Conservation (phyloP, 768 basidiomycete genomes). For the Suillus spraguei region DNA sequence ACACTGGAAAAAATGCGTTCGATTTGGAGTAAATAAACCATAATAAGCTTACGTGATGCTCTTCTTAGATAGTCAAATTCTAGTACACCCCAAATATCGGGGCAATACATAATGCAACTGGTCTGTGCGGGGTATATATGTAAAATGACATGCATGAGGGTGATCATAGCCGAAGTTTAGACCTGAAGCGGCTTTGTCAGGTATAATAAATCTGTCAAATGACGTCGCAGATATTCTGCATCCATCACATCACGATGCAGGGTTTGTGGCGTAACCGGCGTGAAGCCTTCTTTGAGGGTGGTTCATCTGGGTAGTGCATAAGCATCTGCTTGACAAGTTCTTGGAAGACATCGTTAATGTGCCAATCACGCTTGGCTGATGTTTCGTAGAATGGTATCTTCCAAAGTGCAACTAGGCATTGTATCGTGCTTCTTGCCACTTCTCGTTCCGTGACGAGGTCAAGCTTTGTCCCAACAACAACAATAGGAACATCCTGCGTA, state of each 20-base stretch:
- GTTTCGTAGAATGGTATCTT: conserved; percentile 82
- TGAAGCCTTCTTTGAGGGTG: conserved; percentile 33
- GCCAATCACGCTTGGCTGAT: conserved; percentile 85
- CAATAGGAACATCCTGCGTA: conserved; percentile 68
- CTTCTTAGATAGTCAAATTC: background rate
- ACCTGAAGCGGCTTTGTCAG: background rate
- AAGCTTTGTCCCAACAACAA: conserved; percentile 84
- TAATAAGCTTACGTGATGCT: conserved; percentile 4
- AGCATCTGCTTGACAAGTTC: conserved; percentile 79
- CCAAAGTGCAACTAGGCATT: conserved; percentile 67
- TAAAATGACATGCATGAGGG: conserved; percentile 2
- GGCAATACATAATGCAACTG: conserved; percentile 6
- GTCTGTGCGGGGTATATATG: conserved; percentile 6
- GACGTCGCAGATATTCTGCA: background rate
- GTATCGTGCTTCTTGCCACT: conserved; percentile 65
- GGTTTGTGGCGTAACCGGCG: conserved; percentile 28
- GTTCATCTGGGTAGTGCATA: conserved; percentile 55
- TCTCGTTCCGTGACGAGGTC: conserved; percentile 83
- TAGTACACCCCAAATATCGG: background rate
- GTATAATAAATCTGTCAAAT: background rate
- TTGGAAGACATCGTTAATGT: conserved; percentile 77
- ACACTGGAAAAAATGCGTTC: conserved; percentile 22
- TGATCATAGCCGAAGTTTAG: background rate
- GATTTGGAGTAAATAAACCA: conserved; percentile 9
- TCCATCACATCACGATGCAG: conserved; percentile 40